Conservation (phyloP, 768 basidiomycete genomes). For the Tricholoma furcatifolium region DNA sequence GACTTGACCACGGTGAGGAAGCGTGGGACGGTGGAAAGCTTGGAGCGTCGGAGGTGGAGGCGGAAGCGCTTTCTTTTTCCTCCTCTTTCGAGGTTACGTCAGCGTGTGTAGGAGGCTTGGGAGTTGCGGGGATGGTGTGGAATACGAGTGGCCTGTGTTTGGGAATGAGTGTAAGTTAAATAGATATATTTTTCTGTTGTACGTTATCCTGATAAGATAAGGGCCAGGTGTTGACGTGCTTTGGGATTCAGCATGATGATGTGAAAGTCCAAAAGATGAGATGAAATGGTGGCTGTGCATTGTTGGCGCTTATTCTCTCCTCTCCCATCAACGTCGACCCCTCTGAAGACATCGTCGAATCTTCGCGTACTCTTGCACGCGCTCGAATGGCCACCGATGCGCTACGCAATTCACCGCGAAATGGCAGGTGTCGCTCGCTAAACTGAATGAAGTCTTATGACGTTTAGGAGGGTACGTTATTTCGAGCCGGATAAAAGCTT, state of each 20-base stretch:
- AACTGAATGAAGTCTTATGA: too few species aligned
- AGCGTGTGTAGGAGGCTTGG: slow-evolving; percentile 13
- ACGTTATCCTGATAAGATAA: slow-evolving; percentile 51
- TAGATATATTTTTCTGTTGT: slow-evolving; percentile 46
- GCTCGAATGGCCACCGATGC: too few species aligned
- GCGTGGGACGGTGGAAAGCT: slow-evolving; percentile 47
- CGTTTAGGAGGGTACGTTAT: too few species aligned
- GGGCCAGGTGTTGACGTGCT: background rate
- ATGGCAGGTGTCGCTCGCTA: too few species aligned
- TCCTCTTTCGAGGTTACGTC: slow-evolving; percentile 5
- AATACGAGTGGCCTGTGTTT: slow-evolving; percentile 47
- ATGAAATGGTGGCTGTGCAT: too few species aligned
- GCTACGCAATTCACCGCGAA: too few species aligned
- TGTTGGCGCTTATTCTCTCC: too few species aligned
- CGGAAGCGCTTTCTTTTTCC: background rate
- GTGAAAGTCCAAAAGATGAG: too few species aligned
- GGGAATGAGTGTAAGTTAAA: background rate
- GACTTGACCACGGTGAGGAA: slow-evolving; percentile 69
- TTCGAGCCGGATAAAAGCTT: slow-evolving; percentile 93
- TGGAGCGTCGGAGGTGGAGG: too few species aligned
- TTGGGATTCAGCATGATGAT: slow-evolving; percentile 1
- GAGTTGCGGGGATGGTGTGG: slow-evolving; percentile 54
- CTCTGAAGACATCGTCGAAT: too few species aligned
- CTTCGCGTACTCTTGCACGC: too few species aligned
- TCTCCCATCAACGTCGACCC: too few species aligned